These are phyloP conservation scores for Colletotrichum gloeosporioides DNA, from an alignment of 2,329 filamentous ascomycete genomes.

Conservation along the genomic window DNA sequence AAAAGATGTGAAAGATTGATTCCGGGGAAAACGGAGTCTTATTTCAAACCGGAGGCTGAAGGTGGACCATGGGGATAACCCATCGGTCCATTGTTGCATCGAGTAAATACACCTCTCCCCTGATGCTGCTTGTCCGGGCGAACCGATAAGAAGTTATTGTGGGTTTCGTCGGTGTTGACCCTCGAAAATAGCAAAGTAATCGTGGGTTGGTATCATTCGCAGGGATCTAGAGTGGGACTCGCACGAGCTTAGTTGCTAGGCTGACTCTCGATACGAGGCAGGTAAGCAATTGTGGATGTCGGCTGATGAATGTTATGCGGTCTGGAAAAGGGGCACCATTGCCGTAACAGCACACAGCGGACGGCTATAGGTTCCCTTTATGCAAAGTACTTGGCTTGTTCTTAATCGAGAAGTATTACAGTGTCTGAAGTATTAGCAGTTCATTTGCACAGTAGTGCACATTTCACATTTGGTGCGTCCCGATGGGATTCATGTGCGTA, in stretches of 20 bases:
- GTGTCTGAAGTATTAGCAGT: neutral
- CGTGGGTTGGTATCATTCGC: neutral
- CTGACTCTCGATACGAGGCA: slow-evolving; percentile 3
- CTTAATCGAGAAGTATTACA: neutral
- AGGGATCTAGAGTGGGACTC: neutral
- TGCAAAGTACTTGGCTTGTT: neutral
- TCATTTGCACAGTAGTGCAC: neutral
- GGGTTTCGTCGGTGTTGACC: neutral
- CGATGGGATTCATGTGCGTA: neutral
- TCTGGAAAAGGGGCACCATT: neutral
- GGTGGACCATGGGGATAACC: neutral
- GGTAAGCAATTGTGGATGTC: neutral
- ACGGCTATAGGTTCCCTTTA: neutral
- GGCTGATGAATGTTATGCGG: neutral
- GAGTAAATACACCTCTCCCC: neutral
- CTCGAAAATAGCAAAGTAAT: neutral
- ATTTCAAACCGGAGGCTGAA: neutral
- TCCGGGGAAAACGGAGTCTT: slow-evolving; percentile 3
- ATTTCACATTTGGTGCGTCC: neutral
- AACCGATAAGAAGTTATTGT: neutral
- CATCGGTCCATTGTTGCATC: slow-evolving; percentile 3
- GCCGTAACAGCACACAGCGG: neutral
- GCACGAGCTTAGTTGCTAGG: slow-evolving; percentile 7
- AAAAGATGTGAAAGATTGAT: neutral
- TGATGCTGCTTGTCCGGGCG: neutral